Base-by-base conservation (phyloP, 257 asterid genomes). In the Nicotiana tomentosiformis region DNA sequence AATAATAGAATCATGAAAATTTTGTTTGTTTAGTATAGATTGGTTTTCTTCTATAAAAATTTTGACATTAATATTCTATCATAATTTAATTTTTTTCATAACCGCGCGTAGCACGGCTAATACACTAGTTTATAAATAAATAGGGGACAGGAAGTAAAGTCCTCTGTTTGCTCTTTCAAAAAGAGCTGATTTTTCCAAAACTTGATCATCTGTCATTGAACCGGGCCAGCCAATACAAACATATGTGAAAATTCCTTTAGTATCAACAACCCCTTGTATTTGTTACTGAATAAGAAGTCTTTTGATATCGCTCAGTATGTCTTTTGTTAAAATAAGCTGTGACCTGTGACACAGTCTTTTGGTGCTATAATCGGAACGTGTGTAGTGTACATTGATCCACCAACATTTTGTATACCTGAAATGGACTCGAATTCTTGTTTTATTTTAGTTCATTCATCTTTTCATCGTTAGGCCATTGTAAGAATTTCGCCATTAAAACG, bases 141-240 rank as follows among this genome's bases (percentile, higher is more conserved):
- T 2, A 32, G 4, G 33, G 33, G 16, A 23, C 4, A 1, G 9
- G 1, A 39, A 9, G 49, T 39, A 14, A 1, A 81, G 84, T 0
- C 98, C 97, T 20, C 43, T 64, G 8, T 66, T 89, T 0, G 95
- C 99, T 72, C 99, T 86, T 82, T 93, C 91, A 66, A n/a, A 88
- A 67, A 95, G 90, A 5, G 94, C 88, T 0, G 99, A 95, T 17
- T 94, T 93, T 23, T 93, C 94, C 81, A 95, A 84, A 5, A 95
- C 93, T 18, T 91, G 93, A 39, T 94, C 97, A 72, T 94, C 94
- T 20, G 95, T 23, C 97, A 95, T 89, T 2, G 99, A 93, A 2
- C 98, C 99, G 23, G 99, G 99, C 95, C 96, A 94, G 0, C 99
- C 99, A 2, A 95, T 89, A 60, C 94, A 94, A 9, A 95, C 90